Evolutionary conservation across 306 rosid genomes (phyloP).

Genomic region (Prunus fruticosa): DNA sequence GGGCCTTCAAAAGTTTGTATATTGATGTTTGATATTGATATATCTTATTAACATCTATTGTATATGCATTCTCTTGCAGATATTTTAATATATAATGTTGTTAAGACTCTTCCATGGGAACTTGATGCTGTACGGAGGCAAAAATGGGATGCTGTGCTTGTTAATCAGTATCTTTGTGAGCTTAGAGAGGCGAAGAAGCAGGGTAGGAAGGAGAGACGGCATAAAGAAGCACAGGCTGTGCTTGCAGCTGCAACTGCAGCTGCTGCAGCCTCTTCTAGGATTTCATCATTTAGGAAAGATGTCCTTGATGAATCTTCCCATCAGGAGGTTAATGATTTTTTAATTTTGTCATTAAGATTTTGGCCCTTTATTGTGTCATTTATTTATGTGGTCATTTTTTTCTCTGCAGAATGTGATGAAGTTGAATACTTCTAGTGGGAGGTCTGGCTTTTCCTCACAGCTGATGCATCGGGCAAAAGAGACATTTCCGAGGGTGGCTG

Average conservation of each 20-base stretch:
- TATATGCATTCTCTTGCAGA: constrained; percentile 41
- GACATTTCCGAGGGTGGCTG: constrained; percentile 71
- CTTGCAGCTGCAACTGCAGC: constrained; percentile 99
- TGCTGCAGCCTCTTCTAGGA: constrained; percentile 91
- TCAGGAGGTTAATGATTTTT: constrained; percentile 56
- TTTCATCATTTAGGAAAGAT: constrained; percentile 86
- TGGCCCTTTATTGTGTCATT: neutral
- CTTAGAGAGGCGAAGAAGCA: constrained; percentile 95
- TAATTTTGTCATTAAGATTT: constrained; percentile 4
- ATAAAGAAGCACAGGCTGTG: constrained; percentile 97
- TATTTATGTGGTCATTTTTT: constrained; percentile 4
- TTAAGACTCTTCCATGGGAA: constrained; percentile 74
- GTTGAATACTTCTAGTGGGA: constrained; percentile 44
- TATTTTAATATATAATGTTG: constrained; percentile 53
- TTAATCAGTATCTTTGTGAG: constrained; percentile 68
- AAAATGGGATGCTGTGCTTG: constrained; percentile 87
- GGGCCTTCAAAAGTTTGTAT: neutral
- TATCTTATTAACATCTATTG: constrained; percentile 23
- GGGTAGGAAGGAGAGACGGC: constrained; percentile 91
- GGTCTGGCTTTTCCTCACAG: constrained; percentile 60
- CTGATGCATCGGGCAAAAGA: constrained; percentile 82
- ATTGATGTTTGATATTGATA: neutral
- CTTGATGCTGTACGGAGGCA: constrained; percentile 55
- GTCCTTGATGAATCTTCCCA: constrained; percentile 58
- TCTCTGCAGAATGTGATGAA: constrained; percentile 51